These are phyloP conservation scores for Pseudogymnoascus destructans DNA, from an alignment of 2,329 filamentous ascomycete species.

Conservation along the genomic window DNA sequence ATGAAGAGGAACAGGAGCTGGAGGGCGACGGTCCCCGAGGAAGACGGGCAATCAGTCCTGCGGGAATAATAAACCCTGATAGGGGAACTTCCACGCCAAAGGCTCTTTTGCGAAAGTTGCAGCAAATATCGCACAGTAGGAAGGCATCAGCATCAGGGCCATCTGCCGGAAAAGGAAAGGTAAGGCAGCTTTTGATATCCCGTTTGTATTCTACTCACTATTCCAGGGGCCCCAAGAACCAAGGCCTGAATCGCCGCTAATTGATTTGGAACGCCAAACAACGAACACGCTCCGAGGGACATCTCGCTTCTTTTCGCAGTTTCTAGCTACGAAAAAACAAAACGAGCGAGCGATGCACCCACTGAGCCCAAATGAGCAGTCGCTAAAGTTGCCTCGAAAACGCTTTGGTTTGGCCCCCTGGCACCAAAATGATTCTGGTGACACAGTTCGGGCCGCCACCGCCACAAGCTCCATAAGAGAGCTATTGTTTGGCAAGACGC, in stretches of 20 bases:
- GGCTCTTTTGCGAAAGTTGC: not conserved
- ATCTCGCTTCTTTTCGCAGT: conserved; percentile 1
- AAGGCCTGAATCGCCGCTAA: not conserved
- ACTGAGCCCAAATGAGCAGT: conserved; percentile 9
- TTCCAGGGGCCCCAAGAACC: not conserved
- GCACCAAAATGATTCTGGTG: conserved; percentile 22
- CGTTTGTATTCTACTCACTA: not conserved
- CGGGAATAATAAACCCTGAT: not conserved
- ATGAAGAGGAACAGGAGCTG: not conserved
- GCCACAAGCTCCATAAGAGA: conserved; percentile 23
- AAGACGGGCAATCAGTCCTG: not conserved
- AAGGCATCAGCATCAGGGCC: not conserved
- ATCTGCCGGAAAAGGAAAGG: not conserved
- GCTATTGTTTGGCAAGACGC: conserved; percentile 22
- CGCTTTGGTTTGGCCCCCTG: conserved; percentile 24
- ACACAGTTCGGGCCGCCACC: conserved; percentile 20
- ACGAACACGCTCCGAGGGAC: not conserved
- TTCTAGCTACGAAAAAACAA: not conserved
- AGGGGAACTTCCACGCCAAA: not conserved
- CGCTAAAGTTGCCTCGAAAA: conserved; percentile 14
- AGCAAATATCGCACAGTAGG: not conserved
- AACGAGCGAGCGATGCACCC: conserved; percentile 1
- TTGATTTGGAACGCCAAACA: not conserved
- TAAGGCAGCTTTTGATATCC: not conserved
- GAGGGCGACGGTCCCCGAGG: not conserved